These are phyloP conservation scores for Globisporangium alternatum DNA, from an alignment of 352 stramenopile species.

Conservation along the genomic window DNA sequence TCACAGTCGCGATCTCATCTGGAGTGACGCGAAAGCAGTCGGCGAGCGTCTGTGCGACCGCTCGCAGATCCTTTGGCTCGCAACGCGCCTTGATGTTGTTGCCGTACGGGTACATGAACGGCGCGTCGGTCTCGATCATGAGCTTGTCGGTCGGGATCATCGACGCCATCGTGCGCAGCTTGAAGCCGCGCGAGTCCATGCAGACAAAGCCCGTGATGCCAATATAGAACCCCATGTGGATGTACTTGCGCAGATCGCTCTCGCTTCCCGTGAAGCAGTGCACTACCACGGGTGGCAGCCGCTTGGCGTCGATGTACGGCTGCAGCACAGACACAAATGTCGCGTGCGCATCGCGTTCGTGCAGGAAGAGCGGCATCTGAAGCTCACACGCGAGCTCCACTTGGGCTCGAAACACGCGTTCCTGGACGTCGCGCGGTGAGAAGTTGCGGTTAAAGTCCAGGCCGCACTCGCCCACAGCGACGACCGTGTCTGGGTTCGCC, in stretches of 20 bases:
- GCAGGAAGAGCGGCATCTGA: slow-evolving; percentile 92
- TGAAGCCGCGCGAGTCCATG: slow-evolving; percentile 51
- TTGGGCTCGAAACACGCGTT: slow-evolving; percentile 85
- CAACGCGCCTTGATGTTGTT: slow-evolving; percentile 37
- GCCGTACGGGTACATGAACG: slow-evolving; percentile 73
- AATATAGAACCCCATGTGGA: slow-evolving; percentile 68
- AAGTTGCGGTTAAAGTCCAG: slow-evolving; percentile 97
- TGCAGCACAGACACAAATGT: slow-evolving; percentile 40
- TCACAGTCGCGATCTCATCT: slow-evolving; percentile 37
- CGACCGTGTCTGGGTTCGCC: slow-evolving; percentile 51
- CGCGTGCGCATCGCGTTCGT: slow-evolving; percentile 74
- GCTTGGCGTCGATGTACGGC: slow-evolving; percentile 29
- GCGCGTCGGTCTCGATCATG: slow-evolving; percentile 75
- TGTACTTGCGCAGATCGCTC: slow-evolving; percentile 47
- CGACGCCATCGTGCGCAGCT: slow-evolving; percentile 38
- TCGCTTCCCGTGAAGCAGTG: slow-evolving; percentile 74
- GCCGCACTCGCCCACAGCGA: slow-evolving; percentile 94
- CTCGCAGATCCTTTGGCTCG: slow-evolving; percentile 62
- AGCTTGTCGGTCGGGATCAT: slow-evolving; percentile 52
- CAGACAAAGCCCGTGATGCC: slow-evolving; percentile 70
- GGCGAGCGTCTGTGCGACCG: slow-evolving; percentile 58
- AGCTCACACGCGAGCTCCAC: slow-evolving; percentile 83
- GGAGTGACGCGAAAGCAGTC: slow-evolving; percentile 35
- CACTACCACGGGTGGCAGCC: slow-evolving; percentile 53
- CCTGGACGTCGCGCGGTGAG: slow-evolving; percentile 87